Evolutionary conservation across 2,329 filamentous ascomycete genomes (phyloP).

Genomic region (Lachnellula subtilissima): DNA sequence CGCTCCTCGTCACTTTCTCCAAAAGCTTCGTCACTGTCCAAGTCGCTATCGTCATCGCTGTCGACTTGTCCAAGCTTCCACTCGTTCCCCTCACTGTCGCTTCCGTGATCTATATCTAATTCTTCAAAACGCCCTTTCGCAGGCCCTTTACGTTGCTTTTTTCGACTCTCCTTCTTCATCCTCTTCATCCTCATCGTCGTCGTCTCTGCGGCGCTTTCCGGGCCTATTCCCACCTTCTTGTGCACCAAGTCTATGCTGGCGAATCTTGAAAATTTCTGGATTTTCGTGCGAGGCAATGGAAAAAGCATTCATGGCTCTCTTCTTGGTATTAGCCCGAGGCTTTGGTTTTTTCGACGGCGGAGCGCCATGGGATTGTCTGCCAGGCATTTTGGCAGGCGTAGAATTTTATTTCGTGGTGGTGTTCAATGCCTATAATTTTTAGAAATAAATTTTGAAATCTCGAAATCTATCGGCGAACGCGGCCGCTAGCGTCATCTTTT

Average conservation of each 20-base stretch:
- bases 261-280: conserved; percentile 48
- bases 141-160: conserved; percentile 28
- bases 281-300: conserved; percentile 57
- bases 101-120: conserved; percentile 52
- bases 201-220: conserved; percentile 35
- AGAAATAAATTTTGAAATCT: background rate
- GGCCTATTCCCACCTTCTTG: conserved; percentile 39
- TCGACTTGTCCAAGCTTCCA: conserved; percentile 64
- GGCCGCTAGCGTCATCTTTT: conserved; percentile 19
- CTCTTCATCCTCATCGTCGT: conserved; percentile 40
- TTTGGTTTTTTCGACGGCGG: conserved; percentile 30
- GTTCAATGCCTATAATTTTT: background rate
- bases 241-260: conserved; percentile 54
- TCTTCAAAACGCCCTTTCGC: conserved; percentile 33
- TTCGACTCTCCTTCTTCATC: conserved; percentile 35
- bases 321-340: conserved; percentile 43
- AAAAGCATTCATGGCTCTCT: conserved; percentile 49
- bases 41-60: conserved; percentile 62
- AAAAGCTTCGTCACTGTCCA: conserved; percentile 69
- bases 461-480: conserved; percentile 3
- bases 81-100: conserved; percentile 64
- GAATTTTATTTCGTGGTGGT: conserved; percentile 3
- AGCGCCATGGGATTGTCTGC: conserved; percentile 33
- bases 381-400: conserved; percentile 27
- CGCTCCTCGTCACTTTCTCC: conserved; percentile 66